Conservation (phyloP, 805 yeast species). For the Wickerhamomyces alni region DNA sequence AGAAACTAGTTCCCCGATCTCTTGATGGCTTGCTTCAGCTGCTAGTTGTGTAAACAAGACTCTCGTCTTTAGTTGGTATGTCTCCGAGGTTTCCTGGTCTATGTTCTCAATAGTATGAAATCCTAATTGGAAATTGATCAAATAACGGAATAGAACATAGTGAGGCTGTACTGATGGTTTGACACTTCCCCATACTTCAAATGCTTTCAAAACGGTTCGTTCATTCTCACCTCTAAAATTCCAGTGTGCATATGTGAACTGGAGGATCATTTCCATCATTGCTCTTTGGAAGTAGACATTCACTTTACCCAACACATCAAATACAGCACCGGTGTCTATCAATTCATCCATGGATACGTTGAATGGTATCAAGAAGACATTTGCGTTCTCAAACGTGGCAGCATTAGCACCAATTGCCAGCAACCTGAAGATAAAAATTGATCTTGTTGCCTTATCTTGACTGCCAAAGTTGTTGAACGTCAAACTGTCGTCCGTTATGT, state of each 20-base stretch:
- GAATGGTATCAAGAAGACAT: constrained; percentile 32
- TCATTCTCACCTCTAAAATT: constrained; percentile 18
- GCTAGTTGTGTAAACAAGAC: constrained; percentile 16
- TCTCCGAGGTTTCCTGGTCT: constrained; percentile 10
- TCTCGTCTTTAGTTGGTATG: constrained; percentile 16
- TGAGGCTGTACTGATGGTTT: constrained; percentile 28
- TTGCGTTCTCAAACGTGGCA: constrained; percentile 27
- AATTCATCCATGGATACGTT: constrained; percentile 33
- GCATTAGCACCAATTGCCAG: constrained; percentile 29
- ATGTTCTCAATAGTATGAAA: constrained; percentile 18
- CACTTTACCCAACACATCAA: constrained; percentile 24
- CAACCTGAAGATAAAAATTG: constrained; percentile 26
- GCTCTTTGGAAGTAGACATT: constrained; percentile 23
- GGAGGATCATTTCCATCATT: constrained; percentile 35
- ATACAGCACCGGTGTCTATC: constrained; percentile 32
- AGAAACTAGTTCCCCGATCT: constrained; percentile 28
- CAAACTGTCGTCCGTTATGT: constrained; percentile 4
- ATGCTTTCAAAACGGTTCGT: constrained; percentile 17
- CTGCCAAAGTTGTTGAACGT: background rate
- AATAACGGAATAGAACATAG: constrained; percentile 26
- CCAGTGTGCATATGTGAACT: constrained; percentile 44
- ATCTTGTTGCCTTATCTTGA: constrained; percentile 22
- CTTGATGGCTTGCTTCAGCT: constrained; percentile 23
- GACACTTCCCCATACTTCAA: constrained; percentile 27
- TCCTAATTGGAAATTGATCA: constrained; percentile 32